Evolutionary conservation across 2,329 filamentous ascomycete genomes (phyloP).

Genomic region (Aspergillus bombycis): DNA sequence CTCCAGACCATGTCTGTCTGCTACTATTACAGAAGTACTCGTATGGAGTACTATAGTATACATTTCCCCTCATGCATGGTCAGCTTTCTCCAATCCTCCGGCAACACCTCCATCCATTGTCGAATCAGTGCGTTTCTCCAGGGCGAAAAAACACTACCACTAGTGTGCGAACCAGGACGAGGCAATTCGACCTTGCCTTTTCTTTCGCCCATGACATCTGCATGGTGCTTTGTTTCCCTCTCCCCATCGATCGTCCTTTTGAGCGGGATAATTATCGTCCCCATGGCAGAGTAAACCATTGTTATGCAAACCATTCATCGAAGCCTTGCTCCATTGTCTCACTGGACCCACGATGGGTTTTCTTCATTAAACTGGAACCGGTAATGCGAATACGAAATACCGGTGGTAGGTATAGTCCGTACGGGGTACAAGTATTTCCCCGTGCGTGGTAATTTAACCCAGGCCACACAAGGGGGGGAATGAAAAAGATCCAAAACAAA

Average conservation of each 20-base stretch:
- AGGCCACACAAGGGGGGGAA: neutral
- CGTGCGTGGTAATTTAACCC: neutral
- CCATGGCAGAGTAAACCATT: neutral
- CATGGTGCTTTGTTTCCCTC: slow-evolving; percentile 1
- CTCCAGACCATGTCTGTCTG: neutral
- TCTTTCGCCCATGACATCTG: neutral
- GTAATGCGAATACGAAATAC: neutral
- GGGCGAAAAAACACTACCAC: neutral
- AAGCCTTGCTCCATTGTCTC: neutral
- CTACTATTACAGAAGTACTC: too few species aligned
- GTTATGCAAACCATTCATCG: neutral
- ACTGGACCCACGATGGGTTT: neutral
- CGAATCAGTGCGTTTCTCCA: slow-evolving; percentile 4
- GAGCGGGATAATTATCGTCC: neutral
- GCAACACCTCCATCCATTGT: neutral
- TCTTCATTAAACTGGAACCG: neutral
- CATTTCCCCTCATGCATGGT: neutral
- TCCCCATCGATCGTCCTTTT: neutral
- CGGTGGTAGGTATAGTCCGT: neutral
- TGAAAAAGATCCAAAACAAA: neutral
- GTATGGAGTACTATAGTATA: neutral
- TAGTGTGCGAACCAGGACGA: slow-evolving; percentile 5
- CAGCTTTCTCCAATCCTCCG: neutral
- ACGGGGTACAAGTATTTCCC: neutral
- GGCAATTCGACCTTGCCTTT: neutral